Percentiles rank a stretch among this genome's conserved stretches.
These are phyloP conservation scores for Aspergillus hortae DNA, from an alignment of 2,329 filamentous ascomycete species.

Conservation along the genomic window DNA sequence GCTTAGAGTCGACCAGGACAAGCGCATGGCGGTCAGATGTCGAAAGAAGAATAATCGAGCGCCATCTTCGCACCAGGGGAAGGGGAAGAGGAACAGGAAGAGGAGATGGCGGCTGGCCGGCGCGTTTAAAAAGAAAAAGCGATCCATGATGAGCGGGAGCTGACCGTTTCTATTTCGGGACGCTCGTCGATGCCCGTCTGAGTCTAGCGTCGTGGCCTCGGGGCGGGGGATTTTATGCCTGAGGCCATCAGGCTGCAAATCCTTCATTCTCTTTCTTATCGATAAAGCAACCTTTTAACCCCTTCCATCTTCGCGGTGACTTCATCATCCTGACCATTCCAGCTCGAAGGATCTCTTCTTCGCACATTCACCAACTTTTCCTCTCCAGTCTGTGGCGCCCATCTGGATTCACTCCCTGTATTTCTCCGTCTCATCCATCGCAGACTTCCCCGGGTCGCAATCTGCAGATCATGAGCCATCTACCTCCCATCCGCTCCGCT, in stretches of 20 bases:
- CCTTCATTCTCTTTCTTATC: conserved; percentile 18
- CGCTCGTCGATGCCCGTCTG: conserved; percentile 18
- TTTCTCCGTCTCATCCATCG: not conserved
- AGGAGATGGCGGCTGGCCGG: conserved; percentile 20
- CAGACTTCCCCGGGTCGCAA: not conserved
- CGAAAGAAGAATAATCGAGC: conserved; percentile 2
- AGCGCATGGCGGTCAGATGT: conserved; percentile 3
- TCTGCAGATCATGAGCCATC: conserved; percentile 17
- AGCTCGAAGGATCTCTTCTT: not conserved
- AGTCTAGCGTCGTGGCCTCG: conserved; percentile 23
- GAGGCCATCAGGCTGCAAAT: not conserved
- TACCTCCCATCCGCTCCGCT: conserved; percentile 4
- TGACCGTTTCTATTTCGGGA: conserved; percentile 34
- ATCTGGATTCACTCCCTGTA: no score
- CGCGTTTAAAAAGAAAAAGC: conserved; percentile 18
- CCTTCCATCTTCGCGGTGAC: not conserved
- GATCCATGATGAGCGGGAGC: conserved; percentile 16
- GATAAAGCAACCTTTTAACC: conserved; percentile 18
- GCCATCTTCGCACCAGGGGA: conserved; percentile 12
- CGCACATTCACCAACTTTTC: not conserved
- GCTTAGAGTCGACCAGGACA: not conserved
- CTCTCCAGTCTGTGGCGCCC: no score
- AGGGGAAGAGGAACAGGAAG: conserved; percentile 11
- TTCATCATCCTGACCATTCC: not conserved
- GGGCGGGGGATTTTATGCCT: conserved; percentile 19